Conservation (phyloP, 208 protist genomes). For the Trypanosoma mega region DNA sequence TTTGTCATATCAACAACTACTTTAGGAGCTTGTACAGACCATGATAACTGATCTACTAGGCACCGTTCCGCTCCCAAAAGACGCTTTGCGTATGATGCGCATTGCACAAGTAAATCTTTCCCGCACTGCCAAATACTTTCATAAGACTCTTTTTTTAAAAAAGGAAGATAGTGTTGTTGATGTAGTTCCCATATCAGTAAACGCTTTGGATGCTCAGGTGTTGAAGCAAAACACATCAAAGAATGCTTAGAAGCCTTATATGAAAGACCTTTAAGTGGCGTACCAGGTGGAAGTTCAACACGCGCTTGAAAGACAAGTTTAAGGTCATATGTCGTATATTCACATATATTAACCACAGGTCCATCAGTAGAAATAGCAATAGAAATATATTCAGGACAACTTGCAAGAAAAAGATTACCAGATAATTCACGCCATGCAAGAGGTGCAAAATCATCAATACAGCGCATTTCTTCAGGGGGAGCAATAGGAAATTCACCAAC, state of each 20-base stretch:
- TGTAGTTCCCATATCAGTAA: constrained; percentile 76
- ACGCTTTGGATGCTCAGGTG: constrained; percentile 31
- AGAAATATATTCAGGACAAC: constrained; percentile 39
- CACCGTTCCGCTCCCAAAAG: constrained; percentile 47
- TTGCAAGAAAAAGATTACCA: constrained; percentile 59
- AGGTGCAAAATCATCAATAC: constrained; percentile 72
- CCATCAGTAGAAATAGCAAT: constrained; percentile 34
- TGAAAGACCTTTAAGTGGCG: constrained; percentile 44
- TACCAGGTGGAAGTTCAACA: constrained; percentile 40
- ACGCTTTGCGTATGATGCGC: constrained; percentile 55
- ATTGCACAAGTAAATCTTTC: constrained; percentile 53
- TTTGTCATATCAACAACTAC: constrained; percentile 57
- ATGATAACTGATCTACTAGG: constrained; percentile 66
- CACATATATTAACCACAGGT: constrained; percentile 55
- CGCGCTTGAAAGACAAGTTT: constrained; percentile 48
- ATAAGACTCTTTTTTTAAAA: constrained; percentile 24
- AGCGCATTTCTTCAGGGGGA: constrained; percentile 18
- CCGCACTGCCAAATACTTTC: constrained; percentile 62
- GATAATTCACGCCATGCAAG: constrained; percentile 53
- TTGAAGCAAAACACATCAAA: constrained; percentile 48
- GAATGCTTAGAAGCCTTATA: constrained; percentile 48
- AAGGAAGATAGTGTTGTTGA: constrained; percentile 29
- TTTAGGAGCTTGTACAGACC: constrained; percentile 50
- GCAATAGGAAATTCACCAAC: constrained; percentile 52
- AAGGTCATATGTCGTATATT: constrained; percentile 43